Evolutionary conservation across 768 basidiomycete genomes (phyloP).

Genomic region (Leccinellum rugosiceps): DNA sequence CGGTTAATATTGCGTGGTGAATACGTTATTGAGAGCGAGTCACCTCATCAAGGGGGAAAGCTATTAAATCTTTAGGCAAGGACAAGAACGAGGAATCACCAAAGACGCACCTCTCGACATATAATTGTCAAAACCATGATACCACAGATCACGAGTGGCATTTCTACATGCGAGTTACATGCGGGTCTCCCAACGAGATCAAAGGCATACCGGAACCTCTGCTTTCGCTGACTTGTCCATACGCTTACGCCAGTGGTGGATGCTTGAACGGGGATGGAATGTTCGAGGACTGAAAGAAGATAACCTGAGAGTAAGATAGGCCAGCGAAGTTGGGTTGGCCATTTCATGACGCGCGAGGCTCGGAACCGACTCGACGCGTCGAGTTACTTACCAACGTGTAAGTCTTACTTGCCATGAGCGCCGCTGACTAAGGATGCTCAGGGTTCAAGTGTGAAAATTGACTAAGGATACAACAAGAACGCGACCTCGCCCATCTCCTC

Average conservation of each 20-base stretch:
- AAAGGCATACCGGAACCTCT: slow-evolving; percentile 48
- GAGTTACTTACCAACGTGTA: slow-evolving; percentile 19
- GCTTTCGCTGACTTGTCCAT: slow-evolving; percentile 60
- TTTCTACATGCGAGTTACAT: slow-evolving; percentile 43
- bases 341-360: slow-evolving; percentile 31
- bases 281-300: slow-evolving; percentile 38
- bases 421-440: too few relatives aligned
- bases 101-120: slow-evolving; percentile 69
- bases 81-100: slow-evolving; percentile 1
- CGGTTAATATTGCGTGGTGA: slow-evolving; percentile 13
- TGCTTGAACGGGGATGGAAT: slow-evolving; percentile 12
- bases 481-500: not conserved
- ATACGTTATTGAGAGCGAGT: slow-evolving; percentile 9
- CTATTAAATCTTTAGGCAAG: slow-evolving; percentile 37
- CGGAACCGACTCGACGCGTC: too few relatives aligned
- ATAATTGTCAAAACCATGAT: slow-evolving; percentile 87
- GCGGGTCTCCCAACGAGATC: not conserved
- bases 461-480: too few relatives aligned
- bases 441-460: too few relatives aligned
- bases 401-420: not conserved
- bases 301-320: slow-evolving; percentile 44
- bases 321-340: slow-evolving; percentile 42
- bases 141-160: slow-evolving; percentile 75
- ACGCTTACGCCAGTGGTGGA: slow-evolving; percentile 26
- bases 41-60: slow-evolving; percentile 88